Conservation (phyloP, 768 basidiomycete species). For the Mycena maculata region DNA sequence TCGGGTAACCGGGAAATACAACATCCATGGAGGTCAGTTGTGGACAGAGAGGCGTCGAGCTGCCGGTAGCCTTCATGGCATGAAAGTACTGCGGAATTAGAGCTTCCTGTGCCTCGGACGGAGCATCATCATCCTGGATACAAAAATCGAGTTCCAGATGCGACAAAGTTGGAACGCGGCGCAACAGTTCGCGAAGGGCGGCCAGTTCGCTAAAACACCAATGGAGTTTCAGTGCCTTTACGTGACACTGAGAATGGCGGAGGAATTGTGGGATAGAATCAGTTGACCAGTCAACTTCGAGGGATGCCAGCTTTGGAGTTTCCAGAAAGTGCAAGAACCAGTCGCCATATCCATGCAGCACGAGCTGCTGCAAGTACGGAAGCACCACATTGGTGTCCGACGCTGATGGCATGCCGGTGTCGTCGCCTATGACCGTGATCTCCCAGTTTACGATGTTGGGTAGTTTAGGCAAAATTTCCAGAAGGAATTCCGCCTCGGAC, state of each 20-base stretch:
- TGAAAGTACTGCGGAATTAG: not conserved
- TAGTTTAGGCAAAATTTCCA: not conserved
- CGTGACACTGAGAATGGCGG: not conserved
- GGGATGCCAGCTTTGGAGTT: not conserved
- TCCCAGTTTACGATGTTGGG: not conserved
- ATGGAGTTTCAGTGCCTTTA: not conserved
- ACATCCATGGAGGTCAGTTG: not conserved
- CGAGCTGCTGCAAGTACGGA: not conserved
- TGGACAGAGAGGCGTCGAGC: not conserved
- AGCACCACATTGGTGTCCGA: conserved; percentile 1
- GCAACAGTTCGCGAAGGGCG: not conserved
- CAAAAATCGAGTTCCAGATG: conserved; percentile 2
- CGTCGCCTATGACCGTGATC: not conserved
- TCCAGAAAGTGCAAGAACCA: not conserved
- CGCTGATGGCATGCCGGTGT: not conserved
- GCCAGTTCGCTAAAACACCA: not conserved
- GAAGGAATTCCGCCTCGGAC: not conserved
- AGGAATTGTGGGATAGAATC: not conserved
- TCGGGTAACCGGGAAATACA: not conserved
- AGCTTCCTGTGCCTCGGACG: not conserved
- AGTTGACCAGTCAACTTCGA: not conserved
- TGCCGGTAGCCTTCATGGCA: conserved; percentile 5
- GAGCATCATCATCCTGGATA: not conserved
- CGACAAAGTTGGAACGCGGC: not conserved
- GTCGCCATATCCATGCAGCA: not conserved